Base-by-base conservation (phyloP, 2,329 filamentous ascomycete species). In the Aspergillus alliaceus region DNA sequence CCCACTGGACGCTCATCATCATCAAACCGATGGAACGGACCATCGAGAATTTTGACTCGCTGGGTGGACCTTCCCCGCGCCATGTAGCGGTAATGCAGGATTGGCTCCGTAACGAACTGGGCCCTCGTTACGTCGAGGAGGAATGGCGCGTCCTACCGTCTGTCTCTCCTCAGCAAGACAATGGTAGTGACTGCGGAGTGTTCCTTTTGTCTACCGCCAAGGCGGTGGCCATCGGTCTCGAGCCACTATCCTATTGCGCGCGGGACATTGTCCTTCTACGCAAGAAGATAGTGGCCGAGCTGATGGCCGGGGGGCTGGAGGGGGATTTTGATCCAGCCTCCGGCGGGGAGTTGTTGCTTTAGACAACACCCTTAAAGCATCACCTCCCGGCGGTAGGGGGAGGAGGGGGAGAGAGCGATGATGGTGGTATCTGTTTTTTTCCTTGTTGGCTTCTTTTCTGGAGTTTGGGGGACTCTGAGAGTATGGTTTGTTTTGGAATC, bases 131-230 rank as follows among this genome's bases (percentile, higher is more conserved):
- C 58, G 64, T 72, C 20, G 76, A 77, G 31, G 68, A 72, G 1
- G 77, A 81, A 54, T 82, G 79, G 79, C 65, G 59, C 2, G 65
- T 76, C 6, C 67, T 76, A 20, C 67, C 71, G 5, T 75, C 75
- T 2, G 40, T 63, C 6, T 78, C 76, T 6, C 78, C 79, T 6
- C 71, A 72, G 56, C 79, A 82, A 59, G 63, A 75, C 56, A 82
- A 82, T 58, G 73, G 73, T 27, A 76, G 73, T 53, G 79, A 82
- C 57, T 82, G 79, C 56, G 79, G 79, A n/a, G 79, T 80, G 2
- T 82, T 81, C 59, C 70, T 79, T 20, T 68, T 80, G 20, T 79
- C 78, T 9, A 80, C 75, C 4, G 79, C 79, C 49, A 80, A 80
- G 60, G 74, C 79, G 55, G 71, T 80, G 51, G 73, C 76, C 51